Evolutionary conservation across 2,329 filamentous ascomycete species (phyloP).

Genomic region (Phialocephala sp.): DNA sequence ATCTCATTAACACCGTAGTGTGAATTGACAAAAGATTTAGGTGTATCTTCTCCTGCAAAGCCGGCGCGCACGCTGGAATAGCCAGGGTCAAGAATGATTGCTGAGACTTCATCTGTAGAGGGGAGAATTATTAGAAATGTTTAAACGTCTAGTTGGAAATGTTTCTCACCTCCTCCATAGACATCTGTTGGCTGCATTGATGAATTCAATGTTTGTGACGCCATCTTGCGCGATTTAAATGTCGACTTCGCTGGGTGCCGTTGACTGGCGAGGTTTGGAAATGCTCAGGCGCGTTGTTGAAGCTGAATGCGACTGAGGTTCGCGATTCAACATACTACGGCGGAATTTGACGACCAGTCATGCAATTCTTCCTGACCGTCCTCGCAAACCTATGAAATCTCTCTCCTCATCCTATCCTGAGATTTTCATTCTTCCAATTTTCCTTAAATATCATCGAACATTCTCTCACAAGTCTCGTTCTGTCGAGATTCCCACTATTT

Average conservation of each 20-base stretch:
- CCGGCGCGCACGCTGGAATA: slow-evolving; percentile 91
- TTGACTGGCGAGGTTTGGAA: neutral
- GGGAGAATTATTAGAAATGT: slow-evolving; percentile 21
- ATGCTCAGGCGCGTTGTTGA: slow-evolving; percentile 19
- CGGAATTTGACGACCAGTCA: neutral
- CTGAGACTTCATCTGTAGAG: slow-evolving; percentile 87
- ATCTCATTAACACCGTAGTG: slow-evolving; percentile 75
- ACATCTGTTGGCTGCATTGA: slow-evolving; percentile 65
- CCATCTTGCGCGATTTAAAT: slow-evolving; percentile 47
- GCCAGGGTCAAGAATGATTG: slow-evolving; percentile 93
- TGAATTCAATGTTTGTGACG: slow-evolving; percentile 60
- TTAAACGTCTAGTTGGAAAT: slow-evolving; percentile 17
- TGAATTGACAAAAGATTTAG: slow-evolving; percentile 90
- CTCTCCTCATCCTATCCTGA: no score
- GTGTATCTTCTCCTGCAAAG: slow-evolving; percentile 96
- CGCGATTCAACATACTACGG: slow-evolving; percentile 15
- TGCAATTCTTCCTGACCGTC: no score
- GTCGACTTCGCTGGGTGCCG: neutral
- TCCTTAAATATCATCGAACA: no score
- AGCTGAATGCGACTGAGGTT: slow-evolving; percentile 13
- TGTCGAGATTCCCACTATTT: no score
- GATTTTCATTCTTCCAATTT: no score
- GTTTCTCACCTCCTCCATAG: slow-evolving; percentile 63
- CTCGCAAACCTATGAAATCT: no score
- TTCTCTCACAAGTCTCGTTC: no score